Base-by-base conservation (phyloP, 2,329 filamentous ascomycete species). In the Metarhizium anisopliae region DNA sequence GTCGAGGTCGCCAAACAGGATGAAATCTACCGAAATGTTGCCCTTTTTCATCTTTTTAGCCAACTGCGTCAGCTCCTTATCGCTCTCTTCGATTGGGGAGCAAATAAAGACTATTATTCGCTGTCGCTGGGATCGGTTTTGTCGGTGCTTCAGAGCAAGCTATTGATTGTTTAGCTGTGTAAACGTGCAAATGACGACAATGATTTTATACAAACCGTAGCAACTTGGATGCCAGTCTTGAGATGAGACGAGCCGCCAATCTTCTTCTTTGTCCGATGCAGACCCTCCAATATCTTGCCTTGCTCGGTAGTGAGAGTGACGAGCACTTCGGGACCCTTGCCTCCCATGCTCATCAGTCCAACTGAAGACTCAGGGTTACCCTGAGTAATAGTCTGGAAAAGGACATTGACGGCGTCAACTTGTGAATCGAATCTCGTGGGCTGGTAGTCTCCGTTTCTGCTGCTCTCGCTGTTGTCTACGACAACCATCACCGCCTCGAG, bases 41-140 rank as follows among this genome's bases (percentile, higher is more conserved):
- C 87, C 88, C 82, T 99, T 99, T 84, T 97, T 97, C 91, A 97
- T 95, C 77, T 94, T 95, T 78, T 94, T 95, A 49, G 94, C 92
- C 35, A 99, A 81, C 68, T 90, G 89, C 59, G 92, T 82, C 52
- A 99, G 83, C 54, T 87, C 84, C 76, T 94, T 94, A 72, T 96
- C 89, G 61, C 90, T 87, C 68, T 99, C 94, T 59, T 85, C 81
- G 67, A 97, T 86, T 32, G 92, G 89, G 47, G 91, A 96, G 81
- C 94, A 99, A 60, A 92, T 87, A 72, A 99, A 96, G 59, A 95
- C 91, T 73, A 99, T 88, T 79, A 99, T 95, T 63, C 94, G 89
- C 79, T 96, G 92, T 64, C 90, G 85, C 75, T 97, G 94, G 51
- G 90, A 90, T 74, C 96, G 96, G 77, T 99, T 97, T 76, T 96